Base-by-base conservation (phyloP, 2,329 filamentous ascomycete species). In the Xylariales sp. region DNA sequence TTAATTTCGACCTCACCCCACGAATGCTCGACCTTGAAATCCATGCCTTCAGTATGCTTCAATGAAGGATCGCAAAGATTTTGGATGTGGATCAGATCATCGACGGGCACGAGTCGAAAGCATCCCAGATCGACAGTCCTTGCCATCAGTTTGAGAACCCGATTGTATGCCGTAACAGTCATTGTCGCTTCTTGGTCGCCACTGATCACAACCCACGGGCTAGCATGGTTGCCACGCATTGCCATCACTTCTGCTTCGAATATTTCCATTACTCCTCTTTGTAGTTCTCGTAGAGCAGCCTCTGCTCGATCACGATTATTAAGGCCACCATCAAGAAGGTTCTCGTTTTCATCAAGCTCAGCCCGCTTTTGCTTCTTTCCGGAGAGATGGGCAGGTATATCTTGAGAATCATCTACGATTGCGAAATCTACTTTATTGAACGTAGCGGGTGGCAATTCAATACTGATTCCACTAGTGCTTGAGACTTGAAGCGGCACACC, bases 241-340 rank as follows among this genome's bases (percentile, higher is more conserved):
- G 70, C 56, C 39, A 79, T 76, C 51, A 89, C 82, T 54, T 95
- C 88, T 5, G 85, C 84, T 46, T 86, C 76, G 48, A 90, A 88
- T 13, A 95, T 73, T 17, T 82, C 78, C 37, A 79, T 70, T 4
- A 94, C 67, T 33, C 89, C 74, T 25, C 76, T 74, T 40, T 84
- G 76, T 11, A 98, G 66, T 38, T 82, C 80, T 37, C 82, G 67
- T 31, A 90, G 71, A 29, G 87, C 84, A 10, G 78, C 73, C 50
- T 95, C 83, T 5, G 84, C 85, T 52, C 89, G 82, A 50, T 94
- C 83, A 35, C 84, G 83, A 59, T 95, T 87, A 53, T 94, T 88
- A 3, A 88, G 67, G 29, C 78, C 79, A 30, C 82, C 63, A 13
- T 77, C 70, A 15, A 83, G 65, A 3, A 77, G 60, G 34, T 75